phyloP scores from a whole-genome alignment of 2,329 filamentous ascomycete genomes.

The Beauveria scarabaeidicola region DNA sequence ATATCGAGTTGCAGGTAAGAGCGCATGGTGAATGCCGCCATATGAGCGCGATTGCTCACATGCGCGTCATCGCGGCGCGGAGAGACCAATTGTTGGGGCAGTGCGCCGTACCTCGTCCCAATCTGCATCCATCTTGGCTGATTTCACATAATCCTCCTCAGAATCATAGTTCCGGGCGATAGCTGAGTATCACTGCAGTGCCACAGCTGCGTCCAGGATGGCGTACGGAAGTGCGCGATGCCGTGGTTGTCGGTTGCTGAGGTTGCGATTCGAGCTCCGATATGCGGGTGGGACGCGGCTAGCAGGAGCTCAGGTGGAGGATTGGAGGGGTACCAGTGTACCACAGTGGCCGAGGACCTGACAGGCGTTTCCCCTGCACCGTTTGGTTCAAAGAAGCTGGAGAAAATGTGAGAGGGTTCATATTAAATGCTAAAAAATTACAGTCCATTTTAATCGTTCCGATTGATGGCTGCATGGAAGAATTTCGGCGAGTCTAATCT shows the following conservation, averaged over 20 bases:
- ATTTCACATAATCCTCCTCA: conserved; percentile 29
- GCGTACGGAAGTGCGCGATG: conserved; percentile 1
- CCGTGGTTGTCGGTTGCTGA: background rate
- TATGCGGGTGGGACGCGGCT: conserved; percentile 1
- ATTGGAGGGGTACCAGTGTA: background rate
- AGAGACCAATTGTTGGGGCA: conserved; percentile 12
- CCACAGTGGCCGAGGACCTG: too few relatives aligned
- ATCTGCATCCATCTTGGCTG: conserved; percentile 53
- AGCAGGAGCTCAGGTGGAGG: background rate
- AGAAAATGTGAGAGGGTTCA: too few relatives aligned
- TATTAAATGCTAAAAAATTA: too few relatives aligned
- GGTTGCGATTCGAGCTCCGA: conserved; percentile 1
- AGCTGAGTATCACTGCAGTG: background rate
- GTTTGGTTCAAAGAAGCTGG: too few relatives aligned
- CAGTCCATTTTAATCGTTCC: too few relatives aligned
- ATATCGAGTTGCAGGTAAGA: background rate
- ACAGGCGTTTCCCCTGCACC: too few relatives aligned
- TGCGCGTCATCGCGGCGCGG: conserved; percentile 13
- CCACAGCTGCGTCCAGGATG: background rate
- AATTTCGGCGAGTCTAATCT: too few relatives aligned
- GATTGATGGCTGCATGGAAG: too few relatives aligned
- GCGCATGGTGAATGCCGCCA: conserved; percentile 3
- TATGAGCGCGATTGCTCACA: conserved; percentile 12
- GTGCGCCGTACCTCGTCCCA: conserved; percentile 52
- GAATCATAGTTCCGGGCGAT: conserved; percentile 23